Base-by-base conservation (phyloP, 495 filamentous ascomycete genomes). In the Hypoxylon cercidicola region DNA sequence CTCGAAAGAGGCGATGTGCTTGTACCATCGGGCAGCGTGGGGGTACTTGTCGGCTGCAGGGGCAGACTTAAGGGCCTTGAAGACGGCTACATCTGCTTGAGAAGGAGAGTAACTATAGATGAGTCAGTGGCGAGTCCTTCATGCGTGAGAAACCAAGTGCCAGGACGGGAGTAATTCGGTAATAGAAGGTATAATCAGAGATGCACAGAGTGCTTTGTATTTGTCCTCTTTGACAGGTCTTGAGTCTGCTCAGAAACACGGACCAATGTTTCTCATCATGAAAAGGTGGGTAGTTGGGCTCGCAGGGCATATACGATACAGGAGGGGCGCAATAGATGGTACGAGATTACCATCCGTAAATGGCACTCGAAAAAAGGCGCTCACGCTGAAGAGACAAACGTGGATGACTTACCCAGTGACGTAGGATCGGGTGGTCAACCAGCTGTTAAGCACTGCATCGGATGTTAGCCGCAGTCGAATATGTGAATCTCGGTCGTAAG, bases 231-330 rank as follows among this genome's bases (percentile, higher is more conserved):
- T 84, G 82, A 86, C 90, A 90, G 89, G 90, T 96, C 93, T 97
- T 97, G 93, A 92, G 84, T 88, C 93, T 89, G 89, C 90, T 97
- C 91, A 88, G 93, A 85, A 97, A 97, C 93, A 97, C 93, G 93
- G 93, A 97, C 93, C 92, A 96, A 92, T 88, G 75, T 86, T 71
- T 86, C 84, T 95, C 92, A 96, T 96, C 92, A 95, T 86, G 72
- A 76, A 77, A 78, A 40, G 28, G 53, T 16, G 34, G 55, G 54
- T 53, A 44, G 18, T 57, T 62, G 46, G 52, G 53, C 56, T 70
- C 52, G 55, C 41, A 55, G 46, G 57, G 44, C 23, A 55, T n/a
- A 19, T 23, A 54, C 55, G 50, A 37, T 15, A 37, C 41, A 53
- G 25, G 13, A 28, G 37, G 39, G 30, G 34, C 23, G 37, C 45